phyloP scores from a whole-genome alignment of 768 basidiomycete genomes.

The Thelephora ganbajun region DNA sequence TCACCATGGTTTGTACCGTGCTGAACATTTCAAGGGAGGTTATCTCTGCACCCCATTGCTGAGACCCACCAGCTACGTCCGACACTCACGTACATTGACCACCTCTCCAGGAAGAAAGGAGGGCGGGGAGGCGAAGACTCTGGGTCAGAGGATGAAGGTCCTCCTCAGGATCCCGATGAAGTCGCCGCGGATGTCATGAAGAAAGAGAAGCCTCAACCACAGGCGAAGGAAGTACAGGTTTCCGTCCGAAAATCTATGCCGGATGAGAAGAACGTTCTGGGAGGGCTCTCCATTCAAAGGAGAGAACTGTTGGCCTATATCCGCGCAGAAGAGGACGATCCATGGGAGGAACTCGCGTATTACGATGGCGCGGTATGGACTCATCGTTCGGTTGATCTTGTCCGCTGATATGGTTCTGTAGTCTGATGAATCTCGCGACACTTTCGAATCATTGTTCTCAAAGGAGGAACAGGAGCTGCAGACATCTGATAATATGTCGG shows the following conservation, averaged over 20 bases:
- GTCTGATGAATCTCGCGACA: constrained; percentile 41
- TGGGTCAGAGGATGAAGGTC: constrained; percentile 68
- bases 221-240: constrained; percentile 66
- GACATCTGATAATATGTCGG: neutral
- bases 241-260: constrained; percentile 43
- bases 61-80: constrained; percentile 77
- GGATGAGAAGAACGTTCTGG: constrained; percentile 50
- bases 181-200: constrained; percentile 32
- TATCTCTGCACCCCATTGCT: constrained; percentile 67
- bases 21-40: constrained; percentile 31
- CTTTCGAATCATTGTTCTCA: constrained; percentile 54
- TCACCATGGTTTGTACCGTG: neutral
- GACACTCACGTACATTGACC: constrained; percentile 68
- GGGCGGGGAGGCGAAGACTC: constrained; percentile 30
- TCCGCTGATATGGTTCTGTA: constrained; percentile 17
- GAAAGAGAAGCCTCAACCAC: constrained; percentile 44
- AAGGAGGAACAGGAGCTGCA: constrained; percentile 23
- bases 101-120: constrained; percentile 51
- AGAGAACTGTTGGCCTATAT: constrained; percentile 69
- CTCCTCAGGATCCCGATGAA: constrained; percentile 72
- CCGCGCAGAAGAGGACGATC: constrained; percentile 64
- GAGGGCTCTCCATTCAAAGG: constrained; percentile 54
- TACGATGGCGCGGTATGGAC: constrained; percentile 45
- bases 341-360: constrained; percentile 58
- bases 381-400: neutral